Conservation (phyloP, 345 rosid species). For the Corymbia maculata region DNA sequence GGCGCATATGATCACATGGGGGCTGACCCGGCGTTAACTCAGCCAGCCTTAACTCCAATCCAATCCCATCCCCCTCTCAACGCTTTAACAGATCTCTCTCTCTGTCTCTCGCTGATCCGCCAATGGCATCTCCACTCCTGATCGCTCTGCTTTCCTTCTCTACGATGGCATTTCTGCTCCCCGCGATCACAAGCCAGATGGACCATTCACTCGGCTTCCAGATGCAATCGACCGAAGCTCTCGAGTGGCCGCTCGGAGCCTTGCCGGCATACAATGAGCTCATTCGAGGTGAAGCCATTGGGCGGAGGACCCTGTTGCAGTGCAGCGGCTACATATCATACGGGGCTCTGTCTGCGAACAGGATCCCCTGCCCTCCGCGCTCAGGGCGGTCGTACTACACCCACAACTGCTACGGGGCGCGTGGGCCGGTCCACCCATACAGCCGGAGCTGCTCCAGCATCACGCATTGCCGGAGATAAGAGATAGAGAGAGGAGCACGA, state of each 20-base stretch:
- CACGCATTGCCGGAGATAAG: constrained; percentile 69
- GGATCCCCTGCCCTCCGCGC: constrained; percentile 82
- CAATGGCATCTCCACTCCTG: neutral
- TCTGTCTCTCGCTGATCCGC: neutral
- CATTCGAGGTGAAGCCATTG: neutral
- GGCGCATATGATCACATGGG: neutral
- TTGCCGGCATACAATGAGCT: neutral
- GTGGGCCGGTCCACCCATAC: constrained; percentile 68
- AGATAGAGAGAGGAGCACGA: neutral
- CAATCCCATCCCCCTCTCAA: neutral
- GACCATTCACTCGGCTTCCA: neutral
- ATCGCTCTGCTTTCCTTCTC: neutral
- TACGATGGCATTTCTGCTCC: neutral
- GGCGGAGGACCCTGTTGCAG: neutral
- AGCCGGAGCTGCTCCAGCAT: constrained; percentile 62
- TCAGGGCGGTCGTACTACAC: constrained; percentile 92
- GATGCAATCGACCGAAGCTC: neutral
- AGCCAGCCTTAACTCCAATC: neutral
- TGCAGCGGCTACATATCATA: constrained; percentile 54
- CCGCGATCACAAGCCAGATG: neutral
- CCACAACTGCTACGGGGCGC: constrained; percentile 52
- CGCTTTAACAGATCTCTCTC: neutral
- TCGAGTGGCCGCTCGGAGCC: neutral
- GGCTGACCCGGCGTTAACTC: neutral
- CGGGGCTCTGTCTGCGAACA: constrained; percentile 73